Conservation (phyloP, 129 eudicot species). For the Deinandra increscens region DNA sequence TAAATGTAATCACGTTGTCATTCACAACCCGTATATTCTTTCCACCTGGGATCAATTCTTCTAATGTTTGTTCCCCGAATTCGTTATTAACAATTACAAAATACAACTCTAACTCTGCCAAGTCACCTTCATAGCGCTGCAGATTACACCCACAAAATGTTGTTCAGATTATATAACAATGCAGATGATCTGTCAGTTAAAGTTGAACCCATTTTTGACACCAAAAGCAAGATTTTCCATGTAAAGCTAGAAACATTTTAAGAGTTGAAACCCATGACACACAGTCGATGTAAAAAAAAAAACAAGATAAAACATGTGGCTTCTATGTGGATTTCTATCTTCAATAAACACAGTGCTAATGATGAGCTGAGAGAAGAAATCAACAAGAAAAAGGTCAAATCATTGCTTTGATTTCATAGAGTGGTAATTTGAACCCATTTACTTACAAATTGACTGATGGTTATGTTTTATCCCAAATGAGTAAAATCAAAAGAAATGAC, state of each 20-base stretch:
- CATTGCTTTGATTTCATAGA: not conserved
- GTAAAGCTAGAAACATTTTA: not conserved
- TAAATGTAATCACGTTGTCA: constrained; percentile 81
- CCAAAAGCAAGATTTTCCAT: not conserved
- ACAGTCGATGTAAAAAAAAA: not conserved
- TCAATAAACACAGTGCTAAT: not conserved
- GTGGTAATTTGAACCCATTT: not conserved
- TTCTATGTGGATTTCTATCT: not conserved
- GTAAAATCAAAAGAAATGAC: not conserved
- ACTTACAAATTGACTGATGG: not conserved
- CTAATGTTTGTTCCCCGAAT: constrained; percentile 89
- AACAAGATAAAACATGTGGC: not conserved
- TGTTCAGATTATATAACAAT: constrained; percentile 6
- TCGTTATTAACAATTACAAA: constrained; percentile 87
- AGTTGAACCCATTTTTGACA: not conserved
- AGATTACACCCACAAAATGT: constrained; percentile 16
- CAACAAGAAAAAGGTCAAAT: not conserved
- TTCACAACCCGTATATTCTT: constrained; percentile 79
- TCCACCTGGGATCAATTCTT: constrained; percentile 85
- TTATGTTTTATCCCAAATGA: not conserved
- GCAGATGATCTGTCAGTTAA: not conserved
- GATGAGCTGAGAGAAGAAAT: not conserved
- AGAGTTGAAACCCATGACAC: constrained; percentile 5
- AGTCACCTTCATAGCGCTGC: constrained; percentile 80
- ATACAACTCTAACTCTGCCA: constrained; percentile 82